Percentiles rank a stretch among this genome's conserved stretches.
These are phyloP conservation scores for Juglanconis sp. DNA, from an alignment of 2,329 filamentous ascomycete species.

Conservation along the genomic window DNA sequence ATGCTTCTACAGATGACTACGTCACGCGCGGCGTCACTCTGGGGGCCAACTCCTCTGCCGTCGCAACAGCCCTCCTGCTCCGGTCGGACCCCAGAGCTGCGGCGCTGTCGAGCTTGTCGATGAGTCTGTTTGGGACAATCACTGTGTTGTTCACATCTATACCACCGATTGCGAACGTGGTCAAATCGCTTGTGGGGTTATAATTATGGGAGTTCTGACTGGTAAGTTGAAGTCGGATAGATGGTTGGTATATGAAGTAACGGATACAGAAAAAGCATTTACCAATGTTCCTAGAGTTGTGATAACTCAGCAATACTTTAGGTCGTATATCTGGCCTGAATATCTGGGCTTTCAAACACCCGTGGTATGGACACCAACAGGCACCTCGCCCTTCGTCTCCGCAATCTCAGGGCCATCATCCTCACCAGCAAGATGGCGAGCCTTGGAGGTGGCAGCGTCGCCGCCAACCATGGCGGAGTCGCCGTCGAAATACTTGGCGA, in stretches of 20 bases:
- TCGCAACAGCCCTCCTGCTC: slow-evolving; percentile 56
- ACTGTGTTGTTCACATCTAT: slow-evolving; percentile 58
- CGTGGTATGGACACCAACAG: neutral
- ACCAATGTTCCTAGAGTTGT: neutral
- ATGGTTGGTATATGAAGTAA: no score
- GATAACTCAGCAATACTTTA: neutral
- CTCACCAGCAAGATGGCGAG: slow-evolving; percentile 18
- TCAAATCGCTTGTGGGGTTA: slow-evolving; percentile 46
- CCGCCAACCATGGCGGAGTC: slow-evolving; percentile 19
- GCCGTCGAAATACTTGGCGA: slow-evolving; percentile 26
- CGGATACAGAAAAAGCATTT: neutral
- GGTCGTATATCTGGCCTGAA: neutral
- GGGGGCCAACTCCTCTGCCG: slow-evolving; percentile 59
- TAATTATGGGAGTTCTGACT: slow-evolving; percentile 13
- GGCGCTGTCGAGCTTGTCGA: slow-evolving; percentile 56
- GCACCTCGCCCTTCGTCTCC: slow-evolving; percentile 6
- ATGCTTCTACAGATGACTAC: slow-evolving; percentile 49
- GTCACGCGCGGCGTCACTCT: slow-evolving; percentile 60
- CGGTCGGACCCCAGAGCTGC: slow-evolving; percentile 56
- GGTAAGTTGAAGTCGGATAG: no score
- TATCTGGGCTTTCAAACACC: neutral
- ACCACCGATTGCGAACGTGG: slow-evolving; percentile 45
- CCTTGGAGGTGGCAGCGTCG: slow-evolving; percentile 20
- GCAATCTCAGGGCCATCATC: slow-evolving; percentile 11
- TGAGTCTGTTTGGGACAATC: slow-evolving; percentile 59